Percentiles rank a stretch among this genome's conserved stretches.
Evolutionary conservation across 352 stramenopile genomes (phyloP).

Genomic region (Phytophthora pisi): DNA sequence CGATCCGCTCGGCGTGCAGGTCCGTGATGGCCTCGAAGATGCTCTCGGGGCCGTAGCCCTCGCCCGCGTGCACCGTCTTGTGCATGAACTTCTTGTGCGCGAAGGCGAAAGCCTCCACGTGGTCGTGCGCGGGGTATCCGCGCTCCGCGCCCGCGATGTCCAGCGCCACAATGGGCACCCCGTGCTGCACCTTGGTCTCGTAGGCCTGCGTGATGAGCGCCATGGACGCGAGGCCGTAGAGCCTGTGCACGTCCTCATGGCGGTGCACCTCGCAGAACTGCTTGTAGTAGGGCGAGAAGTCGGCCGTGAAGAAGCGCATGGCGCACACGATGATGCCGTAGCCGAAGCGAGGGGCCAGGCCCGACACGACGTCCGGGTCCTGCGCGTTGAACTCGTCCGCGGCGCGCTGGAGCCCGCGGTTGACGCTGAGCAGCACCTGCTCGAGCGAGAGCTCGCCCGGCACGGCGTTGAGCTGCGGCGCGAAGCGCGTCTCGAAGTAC

Average conservation of each 20-base stretch:
- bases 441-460: slow-evolving; percentile 70
- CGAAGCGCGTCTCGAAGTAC: slow-evolving; percentile 90
- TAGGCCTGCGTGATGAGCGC: slow-evolving; percentile 84
- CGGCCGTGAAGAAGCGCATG: slow-evolving; percentile 88
- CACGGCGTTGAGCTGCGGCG: slow-evolving; percentile 78
- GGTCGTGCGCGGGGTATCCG: slow-evolving; percentile 81
- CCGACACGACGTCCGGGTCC: slow-evolving; percentile 53
- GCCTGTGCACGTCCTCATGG: slow-evolving; percentile 67
- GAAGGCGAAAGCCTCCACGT: slow-evolving; percentile 83
- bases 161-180: slow-evolving; percentile 85
- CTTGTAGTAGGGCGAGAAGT: slow-evolving; percentile 84
- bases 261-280: slow-evolving; percentile 85
- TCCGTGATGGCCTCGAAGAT: slow-evolving; percentile 90
- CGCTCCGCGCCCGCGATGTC: slow-evolving; percentile 85
- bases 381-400: slow-evolving; percentile 70
- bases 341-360: slow-evolving; percentile 64
- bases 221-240: slow-evolving; percentile 85
- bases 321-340: slow-evolving; percentile 91
- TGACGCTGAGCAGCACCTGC: slow-evolving; percentile 72
- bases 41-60: slow-evolving; percentile 87
- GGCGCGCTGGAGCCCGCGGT: slow-evolving; percentile 65
- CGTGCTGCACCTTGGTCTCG: slow-evolving; percentile 63
- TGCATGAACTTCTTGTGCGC: slow-evolving; percentile 90
- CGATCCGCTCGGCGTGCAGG: slow-evolving; percentile 86
- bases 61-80: slow-evolving; percentile 89